These are phyloP conservation scores for Lipomyces japonicus DNA, from an alignment of 805 yeast species.

Conservation along the genomic window DNA sequence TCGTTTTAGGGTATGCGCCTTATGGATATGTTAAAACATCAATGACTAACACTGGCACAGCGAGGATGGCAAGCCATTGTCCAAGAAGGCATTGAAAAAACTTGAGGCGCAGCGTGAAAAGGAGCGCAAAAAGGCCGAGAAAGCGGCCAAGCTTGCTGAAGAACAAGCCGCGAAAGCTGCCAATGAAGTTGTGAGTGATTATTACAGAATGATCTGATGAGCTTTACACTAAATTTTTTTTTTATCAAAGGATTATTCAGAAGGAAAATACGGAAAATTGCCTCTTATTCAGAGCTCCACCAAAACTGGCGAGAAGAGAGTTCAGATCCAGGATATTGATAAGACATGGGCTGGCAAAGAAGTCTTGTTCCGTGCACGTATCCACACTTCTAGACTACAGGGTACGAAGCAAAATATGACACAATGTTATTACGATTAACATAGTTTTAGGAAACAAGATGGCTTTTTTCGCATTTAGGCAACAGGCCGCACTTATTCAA, in stretches of 20 bases:
- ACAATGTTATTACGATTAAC: not conserved
- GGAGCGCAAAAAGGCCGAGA: constrained; percentile 87
- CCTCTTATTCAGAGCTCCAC: constrained; percentile 77
- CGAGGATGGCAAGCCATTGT: constrained; percentile 78
- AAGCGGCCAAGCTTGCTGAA: constrained; percentile 79
- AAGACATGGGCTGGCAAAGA: constrained; percentile 66
- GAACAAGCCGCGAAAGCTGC: constrained; percentile 79
- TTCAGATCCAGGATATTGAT: constrained; percentile 49
- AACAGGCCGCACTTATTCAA: constrained; percentile 78
- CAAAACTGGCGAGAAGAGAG: constrained; percentile 65
- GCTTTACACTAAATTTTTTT: not conserved
- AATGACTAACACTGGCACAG: constrained; percentile 54
- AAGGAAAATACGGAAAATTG: constrained; percentile 80
- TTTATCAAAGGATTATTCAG: constrained; percentile 63
- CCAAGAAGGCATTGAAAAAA: constrained; percentile 93
- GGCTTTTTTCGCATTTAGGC: constrained; percentile 87
- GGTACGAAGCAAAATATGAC: constrained; percentile 34
- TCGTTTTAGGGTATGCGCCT: constrained; percentile 21
- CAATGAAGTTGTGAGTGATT: constrained; percentile 49
- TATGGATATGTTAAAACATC: constrained; percentile 13
- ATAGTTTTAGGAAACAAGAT: constrained; percentile 63
- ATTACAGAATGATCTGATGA: not conserved
- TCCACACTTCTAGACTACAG: constrained; percentile 89
- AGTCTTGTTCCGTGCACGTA: constrained; percentile 86
- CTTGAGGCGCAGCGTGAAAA: constrained; percentile 90